Evolutionary conservation across 768 basidiomycete species (phyloP), one percentile per base, ranked within the genome.

Genomic region (Porpolomopsis calyptriformis): DNA sequence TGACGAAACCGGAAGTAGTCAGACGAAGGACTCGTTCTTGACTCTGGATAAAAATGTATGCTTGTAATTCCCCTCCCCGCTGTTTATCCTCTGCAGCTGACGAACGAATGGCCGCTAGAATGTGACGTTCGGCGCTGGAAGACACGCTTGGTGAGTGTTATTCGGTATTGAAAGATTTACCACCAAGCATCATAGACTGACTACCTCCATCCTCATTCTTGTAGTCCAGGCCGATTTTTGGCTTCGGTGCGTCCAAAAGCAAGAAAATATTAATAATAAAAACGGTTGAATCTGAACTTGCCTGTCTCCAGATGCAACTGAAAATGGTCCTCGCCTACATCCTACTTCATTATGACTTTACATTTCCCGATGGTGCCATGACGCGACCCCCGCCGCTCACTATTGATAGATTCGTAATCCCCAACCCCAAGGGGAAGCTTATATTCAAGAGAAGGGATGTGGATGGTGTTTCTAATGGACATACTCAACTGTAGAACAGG

Each of bases 191-290:
- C n/a, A n/a, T 20, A 23, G 12, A 4, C n/a, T 14, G 10, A 66
- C 61, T 64, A 14, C 57, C 60, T 31, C n/a, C n/a, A n/a, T n/a
- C n/a, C n/a, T n/a, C n/a, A n/a, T 10, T 31, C 41, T 26, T 29
- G 29, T 6, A 42, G 48, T 25, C 41, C 42, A 3, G 48, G 48
- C n/a, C 29, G 48, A 27, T 44, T 49, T 18, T 49, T 49, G 19
- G 42, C 42, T 26, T 20, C 48, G 11, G 48, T 44, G 34, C 20
- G 48, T 37, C 24, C n/a, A 36, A 5, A 33, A 18, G 7, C 14
- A 42, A 9, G 9, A 5, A 18, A 19, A 22, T 10, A 10, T 10
- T n/a, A 11, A 11, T 43, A n/a, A n/a, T n/a, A n/a, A n/a, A n/a
- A 20, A n/a, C 9, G 16, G 7, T 18, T 4, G 12, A 11, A 18